Conservation (phyloP, 805 yeast genomes). For the Candida pseudofarinosa region DNA sequence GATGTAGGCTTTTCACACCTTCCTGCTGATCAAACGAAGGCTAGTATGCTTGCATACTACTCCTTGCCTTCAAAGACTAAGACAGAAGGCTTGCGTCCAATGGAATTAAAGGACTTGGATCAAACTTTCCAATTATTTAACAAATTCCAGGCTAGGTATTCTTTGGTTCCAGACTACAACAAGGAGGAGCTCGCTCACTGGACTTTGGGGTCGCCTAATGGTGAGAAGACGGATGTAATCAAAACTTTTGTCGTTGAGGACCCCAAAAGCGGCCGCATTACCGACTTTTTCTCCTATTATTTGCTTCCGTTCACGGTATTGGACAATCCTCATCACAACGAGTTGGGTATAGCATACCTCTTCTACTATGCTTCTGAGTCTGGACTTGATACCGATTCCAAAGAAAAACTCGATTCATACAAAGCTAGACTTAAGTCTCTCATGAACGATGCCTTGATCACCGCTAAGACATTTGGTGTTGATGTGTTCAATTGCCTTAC, state of each 20-base stretch:
- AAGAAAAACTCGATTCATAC: constrained; percentile 28
- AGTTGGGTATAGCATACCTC: constrained; percentile 80
- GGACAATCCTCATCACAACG: constrained; percentile 55
- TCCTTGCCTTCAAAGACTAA: constrained; percentile 51
- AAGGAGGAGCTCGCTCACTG: constrained; percentile 77
- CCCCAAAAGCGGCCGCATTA: constrained; percentile 54
- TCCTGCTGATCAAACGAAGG: constrained; percentile 65
- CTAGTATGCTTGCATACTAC: constrained; percentile 60
- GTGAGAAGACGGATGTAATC: constrained; percentile 49
- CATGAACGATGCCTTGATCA: constrained; percentile 69
- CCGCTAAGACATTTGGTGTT: constrained; percentile 62
- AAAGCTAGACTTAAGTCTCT: constrained; percentile 57
- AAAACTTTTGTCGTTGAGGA: constrained; percentile 73
- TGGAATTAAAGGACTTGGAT: constrained; percentile 59
- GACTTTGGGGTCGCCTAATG: constrained; percentile 50
- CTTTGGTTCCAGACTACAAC: constrained; percentile 63
- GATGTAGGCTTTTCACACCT: constrained; percentile 87
- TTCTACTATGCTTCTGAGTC: constrained; percentile 84
- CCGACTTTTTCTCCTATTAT: constrained; percentile 89
- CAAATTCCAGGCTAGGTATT: constrained; percentile 65
- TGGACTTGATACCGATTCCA: constrained; percentile 40
- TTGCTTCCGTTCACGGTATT: constrained; percentile 84
- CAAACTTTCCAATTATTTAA: constrained; percentile 57
- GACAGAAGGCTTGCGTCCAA: constrained; percentile 52
- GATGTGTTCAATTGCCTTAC: constrained; percentile 95